Base-by-base conservation (phyloP, 1,284 basidiomycete genomes). In the Fomitopsis palustris region DNA sequence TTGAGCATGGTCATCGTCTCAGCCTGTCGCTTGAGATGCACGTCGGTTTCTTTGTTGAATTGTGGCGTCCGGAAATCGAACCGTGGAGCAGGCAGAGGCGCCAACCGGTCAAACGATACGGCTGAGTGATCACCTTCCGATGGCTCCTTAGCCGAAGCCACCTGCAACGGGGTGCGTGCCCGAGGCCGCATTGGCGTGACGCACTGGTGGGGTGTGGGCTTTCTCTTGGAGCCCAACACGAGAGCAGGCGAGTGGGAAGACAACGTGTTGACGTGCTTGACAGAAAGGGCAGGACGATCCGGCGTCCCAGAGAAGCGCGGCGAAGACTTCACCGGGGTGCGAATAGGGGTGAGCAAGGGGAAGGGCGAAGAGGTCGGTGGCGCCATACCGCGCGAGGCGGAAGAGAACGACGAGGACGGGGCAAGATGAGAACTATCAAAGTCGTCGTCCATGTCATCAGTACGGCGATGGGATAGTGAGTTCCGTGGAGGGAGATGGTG, bases 1-100 rank as follows among this genome's bases (percentile, higher is more conserved):
- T 80, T 78, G n/a, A 91, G 75, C 55, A 78, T 77, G 6, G 81
- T 87, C 74, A 91, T 78, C 1, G 86, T 87, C 59, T 84, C 85
- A 0, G 86, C 84, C 60, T 90, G 86, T 17, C 76, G 78, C 64
- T 76, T 81, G 27, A 91, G 72, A 70, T 84, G 78, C 1, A 79
- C 77, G 9, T 91, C 88, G 0, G 84, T 82, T 64, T 90, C 88
- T 0, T 80, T 81, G 63, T 80, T 84, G 29, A 80, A 79, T 51
- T 84, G 82, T 0, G 86, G 85, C 0, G 83, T 84, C 4, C 75
- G 77, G 9, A 71, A 65, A 27, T 67, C 74, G 67, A 89, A 88
- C 43, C 77, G 82, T 19, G 81, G 85, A 0, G 85, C 80, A 7
- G 85, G 69, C 0, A 90, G 77, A 19, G 87, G 87, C 14, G 82